Percentiles rank a stretch among this genome's conserved stretches.
These are phyloP conservation scores for Trametes coccinea DNA, from an alignment of 768 basidiomycete genomes.

Conservation along the genomic window DNA sequence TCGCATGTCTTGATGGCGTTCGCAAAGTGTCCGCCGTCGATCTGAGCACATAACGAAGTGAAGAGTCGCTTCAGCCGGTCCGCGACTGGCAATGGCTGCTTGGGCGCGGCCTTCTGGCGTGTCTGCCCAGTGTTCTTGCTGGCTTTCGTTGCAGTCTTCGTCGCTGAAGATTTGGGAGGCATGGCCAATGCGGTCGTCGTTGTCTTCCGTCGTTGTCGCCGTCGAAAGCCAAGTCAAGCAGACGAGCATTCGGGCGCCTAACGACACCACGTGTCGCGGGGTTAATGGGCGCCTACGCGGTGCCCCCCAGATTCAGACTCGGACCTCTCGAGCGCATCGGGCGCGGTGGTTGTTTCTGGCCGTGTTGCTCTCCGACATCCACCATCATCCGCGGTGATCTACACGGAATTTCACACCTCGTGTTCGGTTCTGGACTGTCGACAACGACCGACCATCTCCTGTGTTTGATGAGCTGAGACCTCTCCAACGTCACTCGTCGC, in stretches of 20 bases:
- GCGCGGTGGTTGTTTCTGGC: background rate
- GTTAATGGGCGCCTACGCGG: no score
- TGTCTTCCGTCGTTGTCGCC: background rate
- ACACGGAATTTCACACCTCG: constrained; percentile 2
- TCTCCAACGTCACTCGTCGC: constrained; percentile 10
- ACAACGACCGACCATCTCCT: constrained; percentile 8
- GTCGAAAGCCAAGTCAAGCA: background rate
- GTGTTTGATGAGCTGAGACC: constrained; percentile 15
- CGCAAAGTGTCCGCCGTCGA: constrained; percentile 83
- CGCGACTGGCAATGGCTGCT: constrained; percentile 33
- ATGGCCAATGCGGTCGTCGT: background rate
- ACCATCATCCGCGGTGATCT: constrained; percentile 7
- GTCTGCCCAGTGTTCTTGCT: background rate
- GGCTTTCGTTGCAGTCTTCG: background rate
- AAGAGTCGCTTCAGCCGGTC: constrained; percentile 60
- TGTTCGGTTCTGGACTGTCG: background rate
- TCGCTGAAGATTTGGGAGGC: constrained; percentile 9
- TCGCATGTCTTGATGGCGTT: constrained; percentile 92
- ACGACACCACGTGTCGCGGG: no score
- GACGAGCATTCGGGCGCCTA: background rate
- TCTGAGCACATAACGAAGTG: constrained; percentile 80
- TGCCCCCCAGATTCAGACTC: background rate
- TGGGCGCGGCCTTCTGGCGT: constrained; percentile 22
- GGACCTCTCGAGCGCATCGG: background rate
- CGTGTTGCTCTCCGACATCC: background rate